These are phyloP conservation scores for Arabidopsis lyrata DNA, from an alignment of 441 rosid species.

Conservation along the genomic window DNA sequence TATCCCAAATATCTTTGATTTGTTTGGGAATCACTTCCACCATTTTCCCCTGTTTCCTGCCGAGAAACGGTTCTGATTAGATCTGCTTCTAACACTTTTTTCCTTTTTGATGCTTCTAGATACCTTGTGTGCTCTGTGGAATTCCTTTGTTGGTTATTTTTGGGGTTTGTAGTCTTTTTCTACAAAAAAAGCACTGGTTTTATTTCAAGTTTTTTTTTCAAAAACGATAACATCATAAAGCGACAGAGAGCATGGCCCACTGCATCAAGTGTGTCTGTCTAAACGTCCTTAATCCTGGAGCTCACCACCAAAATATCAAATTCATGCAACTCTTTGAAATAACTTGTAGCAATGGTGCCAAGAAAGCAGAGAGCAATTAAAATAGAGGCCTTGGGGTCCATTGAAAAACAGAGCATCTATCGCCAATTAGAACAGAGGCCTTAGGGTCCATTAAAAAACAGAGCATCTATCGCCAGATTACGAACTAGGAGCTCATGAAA, in stretches of 20 bases:
- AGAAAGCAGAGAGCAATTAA: not conserved
- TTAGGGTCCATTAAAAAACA: not conserved
- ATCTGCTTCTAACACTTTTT: not conserved
- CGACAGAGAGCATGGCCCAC: slow-evolving; percentile 3
- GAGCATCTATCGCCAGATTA: not conserved
- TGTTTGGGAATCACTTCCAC: slow-evolving; percentile 19
- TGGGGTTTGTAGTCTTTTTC: not conserved
- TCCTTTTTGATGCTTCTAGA: not conserved
- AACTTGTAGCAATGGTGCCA: not conserved
- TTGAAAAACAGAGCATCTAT: not conserved
- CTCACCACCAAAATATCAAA: not conserved
- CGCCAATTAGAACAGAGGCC: not conserved
- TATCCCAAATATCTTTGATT: slow-evolving; percentile 16
- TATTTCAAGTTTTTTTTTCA: too few relatives aligned
- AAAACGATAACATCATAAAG: not conserved
- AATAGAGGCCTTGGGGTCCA: too few relatives aligned
- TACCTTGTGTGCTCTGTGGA: not conserved
- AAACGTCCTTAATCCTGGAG: not conserved
- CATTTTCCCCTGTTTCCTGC: slow-evolving; percentile 1
- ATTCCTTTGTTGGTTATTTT: not conserved
- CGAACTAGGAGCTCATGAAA: not conserved
- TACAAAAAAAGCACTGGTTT: not conserved
- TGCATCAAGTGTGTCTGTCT: not conserved
- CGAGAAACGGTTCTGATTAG: not conserved
- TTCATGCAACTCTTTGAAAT: not conserved